Base-by-base conservation (phyloP, 73 alveolate genomes). In the Blepharisma stoltei region DNA sequence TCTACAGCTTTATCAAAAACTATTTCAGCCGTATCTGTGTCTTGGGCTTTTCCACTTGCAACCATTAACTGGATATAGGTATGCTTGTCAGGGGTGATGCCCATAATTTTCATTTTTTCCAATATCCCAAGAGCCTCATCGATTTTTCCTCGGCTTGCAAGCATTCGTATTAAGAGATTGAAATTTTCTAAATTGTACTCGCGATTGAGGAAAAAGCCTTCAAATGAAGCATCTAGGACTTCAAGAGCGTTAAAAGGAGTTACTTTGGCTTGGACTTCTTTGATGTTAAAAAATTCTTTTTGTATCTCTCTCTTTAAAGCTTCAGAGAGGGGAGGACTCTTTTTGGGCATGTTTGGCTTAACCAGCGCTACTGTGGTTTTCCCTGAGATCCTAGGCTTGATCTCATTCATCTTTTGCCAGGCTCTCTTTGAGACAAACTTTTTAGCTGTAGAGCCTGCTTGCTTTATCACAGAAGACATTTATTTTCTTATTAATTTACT, bases 81-180 rank as follows among this genome's bases (percentile, higher is more conserved):
- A 5, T 8, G 14, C 2, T 14, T 9, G 23, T 60, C 46, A 60
- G 73, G 73, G 4, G 23, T 25, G 23, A 60, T 60, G 46, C 73
- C 73, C 11, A 60, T 20, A 20, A 60, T 60, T 38, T 60, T 60
- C 73, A 60, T 60, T 25, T 60, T 60, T 38, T 60, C 73, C 14
- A 60, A 1, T 0, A 25, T 60, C 14, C 73, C 73, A 8, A 60
- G 23, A 60, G 73, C 73, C 0, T 60, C 73, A 5, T 60, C 73
- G 5, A 60, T 60, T 60, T 60, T 60, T 20, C 49, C 73, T 8
- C 23, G 0, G 38, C 23, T n/a, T 14, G 73, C 38, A 8, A 18
- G 73, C 14, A 60, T 25, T 38, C 5, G 2, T 38, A 60, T n/a
- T 25, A 60, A 60, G n/a, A 18, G 11, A 60, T 60, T 60, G 73